Evolutionary conservation across 2,329 filamentous ascomycete species (phyloP).

Genomic region (Penicillium sp.): DNA sequence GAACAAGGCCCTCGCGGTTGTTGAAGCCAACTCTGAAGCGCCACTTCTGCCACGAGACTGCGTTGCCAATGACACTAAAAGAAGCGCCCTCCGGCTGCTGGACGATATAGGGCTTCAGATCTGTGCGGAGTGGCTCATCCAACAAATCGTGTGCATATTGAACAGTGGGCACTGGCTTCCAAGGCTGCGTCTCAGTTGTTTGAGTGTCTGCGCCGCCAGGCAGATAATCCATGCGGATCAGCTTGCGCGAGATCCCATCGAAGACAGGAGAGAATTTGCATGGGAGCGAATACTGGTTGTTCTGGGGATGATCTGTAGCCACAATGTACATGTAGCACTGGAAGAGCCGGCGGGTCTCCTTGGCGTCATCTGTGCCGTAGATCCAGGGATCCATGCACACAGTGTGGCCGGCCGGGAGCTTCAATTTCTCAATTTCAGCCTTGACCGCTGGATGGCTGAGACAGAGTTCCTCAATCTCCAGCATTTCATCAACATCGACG

Average conservation of each 20-base stretch:
- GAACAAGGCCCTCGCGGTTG: constrained; percentile 64
- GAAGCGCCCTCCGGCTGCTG: constrained; percentile 66
- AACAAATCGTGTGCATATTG: constrained; percentile 66
- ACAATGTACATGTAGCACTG: constrained; percentile 46
- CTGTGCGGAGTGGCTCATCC: constrained; percentile 63
- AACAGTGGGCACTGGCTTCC: constrained; percentile 55
- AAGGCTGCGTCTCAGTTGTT: constrained; percentile 57
- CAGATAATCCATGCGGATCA: constrained; percentile 69
- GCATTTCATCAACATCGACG: constrained; percentile 60
- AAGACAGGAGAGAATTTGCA: constrained; percentile 49
- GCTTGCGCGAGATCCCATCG: constrained; percentile 61
- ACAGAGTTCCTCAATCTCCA: constrained; percentile 59
- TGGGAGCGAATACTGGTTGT: constrained; percentile 40
- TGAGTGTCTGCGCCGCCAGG: constrained; percentile 66
- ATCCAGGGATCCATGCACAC: constrained; percentile 69
- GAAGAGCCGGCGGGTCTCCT: constrained; percentile 41
- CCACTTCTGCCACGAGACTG: constrained; percentile 69
- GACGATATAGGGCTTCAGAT: constrained; percentile 66
- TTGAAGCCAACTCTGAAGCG: constrained; percentile 63
- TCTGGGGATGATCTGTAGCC: constrained; percentile 36
- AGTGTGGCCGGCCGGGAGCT: constrained; percentile 58
- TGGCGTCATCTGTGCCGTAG: constrained; percentile 55
- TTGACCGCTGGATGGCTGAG: constrained; percentile 58
- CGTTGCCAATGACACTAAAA: constrained; percentile 59
- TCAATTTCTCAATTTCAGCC: constrained; percentile 60